Conservation (phyloP, 305 asterid genomes). For the Salvia sclarea region DNA sequence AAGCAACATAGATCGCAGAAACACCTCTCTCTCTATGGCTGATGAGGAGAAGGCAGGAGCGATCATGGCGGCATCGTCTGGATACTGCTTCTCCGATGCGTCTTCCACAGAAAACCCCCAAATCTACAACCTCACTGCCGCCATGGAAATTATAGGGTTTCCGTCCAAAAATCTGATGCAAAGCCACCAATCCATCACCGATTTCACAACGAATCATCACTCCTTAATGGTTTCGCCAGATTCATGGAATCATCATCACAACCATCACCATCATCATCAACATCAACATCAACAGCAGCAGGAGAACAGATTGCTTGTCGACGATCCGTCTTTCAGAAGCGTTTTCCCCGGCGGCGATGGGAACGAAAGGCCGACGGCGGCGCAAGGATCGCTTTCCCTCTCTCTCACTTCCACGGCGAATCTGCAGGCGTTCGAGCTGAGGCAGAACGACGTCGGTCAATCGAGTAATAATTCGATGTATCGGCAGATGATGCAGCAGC, state of each 20-base stretch:
- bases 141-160: constrained; percentile 79
- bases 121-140: constrained; percentile 60
- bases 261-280: constrained; percentile 13
- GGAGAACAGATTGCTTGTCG: constrained; percentile 34
- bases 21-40: constrained; percentile 37
- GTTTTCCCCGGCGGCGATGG: no score
- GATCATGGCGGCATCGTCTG: constrained; percentile 42
- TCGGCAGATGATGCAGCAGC: constrained; percentile 38
- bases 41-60: constrained; percentile 47
- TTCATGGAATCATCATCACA: constrained; percentile 34
- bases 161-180: constrained; percentile 41
- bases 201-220: constrained; percentile 26
- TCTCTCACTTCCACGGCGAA: constrained; percentile 61
- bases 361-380: constrained; percentile 54
- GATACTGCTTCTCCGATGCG: constrained; percentile 51
- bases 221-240: constrained; percentile 28
- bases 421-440: constrained; percentile 48
- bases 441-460: constrained; percentile 32
- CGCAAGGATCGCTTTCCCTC: constrained; percentile 79
- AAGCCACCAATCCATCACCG: constrained; percentile 31
- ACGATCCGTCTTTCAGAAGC: constrained; percentile 53
- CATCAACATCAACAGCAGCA: constrained; percentile 15
- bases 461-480: constrained; percentile 36
- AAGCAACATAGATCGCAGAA: not conserved
- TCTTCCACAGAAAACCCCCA: constrained; percentile 46